Conservation (phyloP, 306 rosid species). For the Begonia fuchsioides region DNA sequence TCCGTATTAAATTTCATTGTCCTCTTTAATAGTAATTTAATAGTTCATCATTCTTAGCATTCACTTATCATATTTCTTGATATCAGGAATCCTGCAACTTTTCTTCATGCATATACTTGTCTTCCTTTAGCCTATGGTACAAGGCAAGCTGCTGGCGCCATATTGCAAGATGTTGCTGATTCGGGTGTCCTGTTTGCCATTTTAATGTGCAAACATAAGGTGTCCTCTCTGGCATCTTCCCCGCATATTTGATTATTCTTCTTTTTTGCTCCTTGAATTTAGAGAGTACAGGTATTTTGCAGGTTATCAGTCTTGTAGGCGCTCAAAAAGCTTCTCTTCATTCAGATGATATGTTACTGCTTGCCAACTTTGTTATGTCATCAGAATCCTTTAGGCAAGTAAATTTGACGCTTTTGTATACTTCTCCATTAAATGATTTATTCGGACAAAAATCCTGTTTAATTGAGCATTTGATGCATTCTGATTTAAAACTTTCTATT, state of each 20-base stretch:
- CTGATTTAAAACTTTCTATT: too few relatives aligned
- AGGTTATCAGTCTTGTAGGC: slow-evolving; percentile 88
- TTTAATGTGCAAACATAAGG: slow-evolving; percentile 93
- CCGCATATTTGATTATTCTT: too few relatives aligned
- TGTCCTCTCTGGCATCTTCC: slow-evolving; percentile 2
- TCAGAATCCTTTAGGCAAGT: slow-evolving; percentile 90
- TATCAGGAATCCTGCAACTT: slow-evolving; percentile 89
- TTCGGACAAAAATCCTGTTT: not conserved
- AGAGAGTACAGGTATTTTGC: slow-evolving; percentile 21
- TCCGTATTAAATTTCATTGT: not conserved
- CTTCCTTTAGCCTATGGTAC: slow-evolving; percentile 85
- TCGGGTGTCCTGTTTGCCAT: slow-evolving; percentile 88
- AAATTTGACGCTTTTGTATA: not conserved
- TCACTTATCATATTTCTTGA: slow-evolving; percentile 1
- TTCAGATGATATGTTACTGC: slow-evolving; percentile 83
- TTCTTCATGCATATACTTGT: slow-evolving; percentile 93
- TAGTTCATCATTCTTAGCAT: not conserved
- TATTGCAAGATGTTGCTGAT: slow-evolving; percentile 87
- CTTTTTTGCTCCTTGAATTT: not conserved
- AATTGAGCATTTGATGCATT: too few relatives aligned
- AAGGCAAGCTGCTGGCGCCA: slow-evolving; percentile 89
- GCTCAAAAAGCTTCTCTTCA: slow-evolving; percentile 96
- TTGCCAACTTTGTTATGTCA: slow-evolving; percentile 76
- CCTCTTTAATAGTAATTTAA: not conserved
- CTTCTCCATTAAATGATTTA: not conserved